Base-by-base conservation (phyloP, 1,284 basidiomycete species). In the Sporisorium exsertum region DNA sequence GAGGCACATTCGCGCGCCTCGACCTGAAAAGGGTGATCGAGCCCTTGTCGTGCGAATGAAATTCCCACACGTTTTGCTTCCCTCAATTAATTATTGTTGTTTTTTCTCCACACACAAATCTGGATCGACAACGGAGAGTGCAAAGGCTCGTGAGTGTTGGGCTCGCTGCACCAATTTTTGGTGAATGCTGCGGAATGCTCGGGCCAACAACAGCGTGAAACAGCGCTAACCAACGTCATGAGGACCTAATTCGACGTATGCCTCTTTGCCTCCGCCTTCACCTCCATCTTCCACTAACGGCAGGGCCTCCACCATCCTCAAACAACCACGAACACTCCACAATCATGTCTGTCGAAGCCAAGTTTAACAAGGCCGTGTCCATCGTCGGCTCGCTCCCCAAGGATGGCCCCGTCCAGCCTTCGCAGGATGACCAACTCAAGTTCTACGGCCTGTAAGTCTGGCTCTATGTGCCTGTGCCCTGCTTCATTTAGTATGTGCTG, bases 361-460 rank as follows among this genome's bases (percentile, higher is more conserved):
- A 81, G 64, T 81, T 81, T 72, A 66, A 77, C 67, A 80, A 77
- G 64, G 77, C 77, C 63, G 77, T 79, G 18, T 57, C 64, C 37
- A 70, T 80, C 50, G 77, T 81, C 66, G 72, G 71, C 40, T 63
- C 56, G 35, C 62, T 79, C 56, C 74, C 77, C 56, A 80, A 80
- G 77, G 72, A 83, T 52, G 77, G 78, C 22, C 80, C 81, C 27
- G 81, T 81, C 33, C 77, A 84, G 76, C 81, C 82, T 51, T 62
- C 68, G 42, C 81, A 83, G 76, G 68, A 74, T 26, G 69, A 83
- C 26, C 81, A 85, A 77, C 77, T 85, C 67, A 78, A 72, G 66
- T 81, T 85, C 65, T 85, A 85, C 78, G 72, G 76, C 46, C 73
- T 77, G 72, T 83, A 57, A 52, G 79, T 50, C 3, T 66, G 10